Conservation (phyloP, 176 grass and related monocot genomes). For the Hordeum vulgare region DNA sequence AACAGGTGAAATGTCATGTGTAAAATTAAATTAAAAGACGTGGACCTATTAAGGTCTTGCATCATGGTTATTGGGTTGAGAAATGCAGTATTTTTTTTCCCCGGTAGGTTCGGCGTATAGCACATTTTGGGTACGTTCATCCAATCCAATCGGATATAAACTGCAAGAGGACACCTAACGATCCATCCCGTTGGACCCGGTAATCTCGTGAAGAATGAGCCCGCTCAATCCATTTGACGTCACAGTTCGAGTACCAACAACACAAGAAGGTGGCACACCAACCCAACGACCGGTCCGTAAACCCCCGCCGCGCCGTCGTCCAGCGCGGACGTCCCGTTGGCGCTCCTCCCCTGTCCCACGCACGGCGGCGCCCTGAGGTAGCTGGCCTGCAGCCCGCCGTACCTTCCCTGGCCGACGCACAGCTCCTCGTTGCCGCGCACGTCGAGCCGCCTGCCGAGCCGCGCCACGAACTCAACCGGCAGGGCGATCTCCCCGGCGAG, state of each 20-base stretch:
- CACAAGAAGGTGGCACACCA: not conserved
- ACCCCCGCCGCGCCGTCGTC: not conserved
- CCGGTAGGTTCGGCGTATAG: too few species aligned
- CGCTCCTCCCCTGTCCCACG: not conserved
- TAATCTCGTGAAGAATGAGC: too few species aligned
- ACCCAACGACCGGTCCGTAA: not conserved
- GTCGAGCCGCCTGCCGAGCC: conserved; percentile 65
- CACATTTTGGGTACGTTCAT: too few species aligned
- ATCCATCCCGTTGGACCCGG: too few species aligned
- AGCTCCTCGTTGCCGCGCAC: conserved; percentile 67
- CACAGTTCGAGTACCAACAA: not conserved
- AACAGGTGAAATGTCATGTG: too few species aligned
- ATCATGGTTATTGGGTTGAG: too few species aligned
- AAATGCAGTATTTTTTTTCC: too few species aligned
- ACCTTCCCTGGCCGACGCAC: conserved; percentile 39
- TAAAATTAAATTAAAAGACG: too few species aligned
- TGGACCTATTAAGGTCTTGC: too few species aligned
- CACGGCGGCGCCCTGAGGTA: conserved; percentile 59
- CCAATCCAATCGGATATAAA: too few species aligned
- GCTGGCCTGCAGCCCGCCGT: conserved; percentile 4
- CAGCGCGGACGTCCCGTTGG: not conserved
- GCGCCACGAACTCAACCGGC: conserved; percentile 59
- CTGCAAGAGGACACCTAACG: too few species aligned
- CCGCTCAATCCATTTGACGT: not conserved
- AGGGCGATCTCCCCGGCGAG: conserved; percentile 66